Conservation (phyloP, 2,329 filamentous ascomycete species). For the Huntiella savannae region DNA sequence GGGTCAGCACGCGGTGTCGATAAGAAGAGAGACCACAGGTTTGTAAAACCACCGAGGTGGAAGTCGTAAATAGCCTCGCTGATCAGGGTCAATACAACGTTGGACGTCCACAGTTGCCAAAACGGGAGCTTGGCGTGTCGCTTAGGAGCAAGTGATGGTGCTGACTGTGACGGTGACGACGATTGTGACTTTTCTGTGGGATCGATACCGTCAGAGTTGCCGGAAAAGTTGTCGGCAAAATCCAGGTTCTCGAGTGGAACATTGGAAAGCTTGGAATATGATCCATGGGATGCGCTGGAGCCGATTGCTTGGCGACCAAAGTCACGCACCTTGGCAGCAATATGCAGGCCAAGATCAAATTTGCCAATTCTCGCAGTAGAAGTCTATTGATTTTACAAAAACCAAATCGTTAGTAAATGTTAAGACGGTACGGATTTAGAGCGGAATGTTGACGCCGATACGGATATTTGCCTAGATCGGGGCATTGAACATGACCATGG, state of each 20-base stretch:
- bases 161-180: neutral
- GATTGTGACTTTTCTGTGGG: neutral
- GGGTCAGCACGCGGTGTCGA: constrained; percentile 35
- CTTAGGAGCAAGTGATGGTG: neutral
- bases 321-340: constrained; percentile 18
- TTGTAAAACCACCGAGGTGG: constrained; percentile 49
- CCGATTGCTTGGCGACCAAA: constrained; percentile 14
- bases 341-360: constrained; percentile 25
- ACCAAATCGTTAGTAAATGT: neutral
- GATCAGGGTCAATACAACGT: constrained; percentile 34
- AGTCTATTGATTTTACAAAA: constrained; percentile 19
- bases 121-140: constrained; percentile 18
- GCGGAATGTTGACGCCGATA: too few relatives aligned
- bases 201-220: neutral
- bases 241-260: constrained; percentile 3
- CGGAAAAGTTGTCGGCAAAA: neutral
- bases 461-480: too few relatives aligned
- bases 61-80: constrained; percentile 52
- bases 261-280: constrained; percentile 2
- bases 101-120: constrained; percentile 26
- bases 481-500: too few relatives aligned
- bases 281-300: neutral
- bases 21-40: constrained; percentile 50
- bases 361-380: constrained; percentile 26
- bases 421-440: too few relatives aligned